Conservation (phyloP, 2,329 filamentous ascomycete genomes). For the Botrytis byssoidea region DNA sequence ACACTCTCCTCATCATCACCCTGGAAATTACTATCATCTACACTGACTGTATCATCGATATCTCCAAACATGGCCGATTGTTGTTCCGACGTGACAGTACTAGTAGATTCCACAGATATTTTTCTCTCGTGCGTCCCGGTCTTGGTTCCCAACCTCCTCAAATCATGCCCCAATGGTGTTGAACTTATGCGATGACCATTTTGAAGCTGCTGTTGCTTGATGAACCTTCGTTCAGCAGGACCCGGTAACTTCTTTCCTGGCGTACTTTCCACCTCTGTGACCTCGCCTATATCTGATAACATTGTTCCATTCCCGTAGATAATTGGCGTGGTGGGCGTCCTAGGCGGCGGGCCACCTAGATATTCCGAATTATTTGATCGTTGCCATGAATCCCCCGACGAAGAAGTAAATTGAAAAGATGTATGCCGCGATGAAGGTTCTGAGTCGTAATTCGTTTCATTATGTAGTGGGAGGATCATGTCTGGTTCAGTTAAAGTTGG, state of each 20-base stretch:
- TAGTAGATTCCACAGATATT: slow-evolving; percentile 58
- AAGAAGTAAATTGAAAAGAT: slow-evolving; percentile 40
- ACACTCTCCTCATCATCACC: slow-evolving; percentile 67
- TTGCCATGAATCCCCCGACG: slow-evolving; percentile 39
- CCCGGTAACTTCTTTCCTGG: slow-evolving; percentile 41
- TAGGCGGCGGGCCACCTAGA: slow-evolving; percentile 41
- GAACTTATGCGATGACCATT: slow-evolving; percentile 43
- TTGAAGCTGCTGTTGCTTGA: slow-evolving; percentile 30
- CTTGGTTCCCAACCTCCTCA: slow-evolving; percentile 48
- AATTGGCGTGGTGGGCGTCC: slow-evolving; percentile 59
- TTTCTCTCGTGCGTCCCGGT: slow-evolving; percentile 49
- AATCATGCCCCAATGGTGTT: slow-evolving; percentile 47
- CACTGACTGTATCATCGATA: slow-evolving; percentile 60
- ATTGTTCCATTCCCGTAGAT: slow-evolving; percentile 69
- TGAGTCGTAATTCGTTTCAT: slow-evolving; percentile 52
- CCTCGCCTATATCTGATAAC: slow-evolving; percentile 63
- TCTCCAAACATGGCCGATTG: slow-evolving; percentile 53
- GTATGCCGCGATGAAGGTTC: slow-evolving; percentile 47
- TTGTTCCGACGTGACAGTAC: slow-evolving; percentile 55
- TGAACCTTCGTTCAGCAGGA: slow-evolving; percentile 35
- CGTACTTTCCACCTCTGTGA: slow-evolving; percentile 53
- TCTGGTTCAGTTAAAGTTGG: slow-evolving; percentile 91
- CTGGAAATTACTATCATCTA: slow-evolving; percentile 64
- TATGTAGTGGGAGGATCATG: slow-evolving; percentile 81
- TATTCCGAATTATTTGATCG: slow-evolving; percentile 32